phyloP scores from a whole-genome alignment of 2,329 filamentous ascomycete genomes.

The Fusarium pilosicola region DNA sequence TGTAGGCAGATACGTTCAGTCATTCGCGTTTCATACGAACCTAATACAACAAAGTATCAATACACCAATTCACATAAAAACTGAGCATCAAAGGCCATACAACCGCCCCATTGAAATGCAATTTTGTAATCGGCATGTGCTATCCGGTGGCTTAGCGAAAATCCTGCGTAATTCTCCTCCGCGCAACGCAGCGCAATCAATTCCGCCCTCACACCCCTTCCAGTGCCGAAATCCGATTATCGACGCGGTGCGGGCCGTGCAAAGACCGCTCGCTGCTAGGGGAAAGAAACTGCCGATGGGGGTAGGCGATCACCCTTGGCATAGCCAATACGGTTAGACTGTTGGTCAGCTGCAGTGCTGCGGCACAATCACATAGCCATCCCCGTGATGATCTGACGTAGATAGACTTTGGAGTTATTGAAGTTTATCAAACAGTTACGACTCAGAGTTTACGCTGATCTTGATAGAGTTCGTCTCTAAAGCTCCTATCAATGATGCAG shows the following conservation, averaged over 20 bases:
- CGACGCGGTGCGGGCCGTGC: neutral
- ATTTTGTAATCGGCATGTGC: neutral
- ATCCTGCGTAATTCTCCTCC: too few species aligned
- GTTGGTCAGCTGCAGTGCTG: neutral
- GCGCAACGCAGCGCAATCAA: neutral
- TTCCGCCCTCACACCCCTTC: neutral
- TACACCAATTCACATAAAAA: too few species aligned
- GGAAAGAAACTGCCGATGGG: neutral
- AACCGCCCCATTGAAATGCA: accelerated
- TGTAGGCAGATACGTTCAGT: neutral
- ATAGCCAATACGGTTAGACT: neutral
- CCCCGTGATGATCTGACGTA: neutral
- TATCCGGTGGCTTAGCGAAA: neutral
- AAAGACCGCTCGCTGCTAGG: neutral
- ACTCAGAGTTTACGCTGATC: accelerated
- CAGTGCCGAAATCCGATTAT: neutral
- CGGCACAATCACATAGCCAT: accelerated
- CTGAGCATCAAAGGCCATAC: accelerated
- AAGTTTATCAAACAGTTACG: neutral
- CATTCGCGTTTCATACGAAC: too few species aligned
- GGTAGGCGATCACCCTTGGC: neutral
- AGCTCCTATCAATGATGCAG: accelerated
- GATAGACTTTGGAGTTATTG: neutral
- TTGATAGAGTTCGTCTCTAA: neutral
- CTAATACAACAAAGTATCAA: neutral